Evolutionary conservation across 2,329 filamentous ascomycete species (phyloP), one percentile per base, ranked within the genome.

Genomic region (Parastagonospora avenae): DNA sequence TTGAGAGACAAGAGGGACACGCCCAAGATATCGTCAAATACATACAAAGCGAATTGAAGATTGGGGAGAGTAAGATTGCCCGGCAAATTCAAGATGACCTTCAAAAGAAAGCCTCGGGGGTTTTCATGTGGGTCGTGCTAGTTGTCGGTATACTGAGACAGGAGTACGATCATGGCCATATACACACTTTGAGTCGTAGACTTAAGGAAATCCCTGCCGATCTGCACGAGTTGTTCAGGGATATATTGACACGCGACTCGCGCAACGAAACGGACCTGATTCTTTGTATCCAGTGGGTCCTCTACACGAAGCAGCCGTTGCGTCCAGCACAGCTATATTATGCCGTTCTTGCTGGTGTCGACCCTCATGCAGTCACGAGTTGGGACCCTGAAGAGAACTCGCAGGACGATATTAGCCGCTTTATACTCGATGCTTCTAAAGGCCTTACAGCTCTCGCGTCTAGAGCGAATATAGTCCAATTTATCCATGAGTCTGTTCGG

Each of bases 191-290:
- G 61, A 14, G 51, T 66, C 45, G 66, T 62, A 32, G 11, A 49
- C 64, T 81, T 1, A 15, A 62, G 7, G 71, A 78, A 19, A 72
- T 79, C 28, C 79, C 77, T 0, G 41, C 42, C 4, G 70, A 71
- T 0, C 67, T 87, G 0, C 60, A 73, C 33, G 70, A 79, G 0
- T 58, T 87, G 0, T 86, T 87, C 50, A 71, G 69, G 2, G 67
- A 81, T n/a, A 60, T 63, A 4, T 37, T 65, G 12, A 75, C 49
- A 0, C 74, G 81, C 11, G 82, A 87, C 24, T 35, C 52, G 2
- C 39, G 45, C 10, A 52, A 56, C 15, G 50, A 43, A 32, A 47
- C 59, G 7, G 44, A 41, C 9, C 42, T 59, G 2, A 12, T 59
- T 0, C n/a, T 63, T 3, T 63, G 57, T 31, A 55, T 66, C 7